Conservation (phyloP, 148 eudicot genomes). For the Salicornia ramosissima region DNA sequence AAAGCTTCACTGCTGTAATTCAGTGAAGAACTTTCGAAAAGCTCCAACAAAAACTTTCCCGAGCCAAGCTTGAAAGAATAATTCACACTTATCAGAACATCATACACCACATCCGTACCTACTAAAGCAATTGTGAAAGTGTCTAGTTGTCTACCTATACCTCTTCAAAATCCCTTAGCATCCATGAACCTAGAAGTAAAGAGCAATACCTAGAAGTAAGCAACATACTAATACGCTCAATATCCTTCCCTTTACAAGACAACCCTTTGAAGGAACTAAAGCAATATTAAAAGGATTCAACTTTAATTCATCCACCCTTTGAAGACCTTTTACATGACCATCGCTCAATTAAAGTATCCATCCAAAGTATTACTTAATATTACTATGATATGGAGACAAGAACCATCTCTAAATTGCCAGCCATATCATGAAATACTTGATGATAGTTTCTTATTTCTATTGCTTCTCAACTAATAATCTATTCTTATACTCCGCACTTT, state of each 20-base stretch:
- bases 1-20: background rate
- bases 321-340: too few species aligned
- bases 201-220: too few species aligned
- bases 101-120: background rate
- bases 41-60: background rate
- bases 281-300: too few species aligned
- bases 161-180: background rate
- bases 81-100: background rate
- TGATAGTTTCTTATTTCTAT: background rate
- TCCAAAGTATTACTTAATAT: too few species aligned
- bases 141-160: too few species aligned
- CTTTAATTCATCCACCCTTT: too few species aligned
- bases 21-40: background rate
- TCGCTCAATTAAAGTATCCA: too few species aligned
- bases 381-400: too few species aligned
- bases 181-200: too few species aligned
- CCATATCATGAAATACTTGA: background rate
- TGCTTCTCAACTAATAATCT: background rate
- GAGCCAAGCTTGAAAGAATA: background rate
- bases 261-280: too few species aligned
- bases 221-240: too few species aligned
- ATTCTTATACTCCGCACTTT: background rate
- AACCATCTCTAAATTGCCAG: background rate
- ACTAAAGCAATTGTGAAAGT: background rate
- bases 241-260: too few species aligned